Conservation (phyloP, 768 basidiomycete genomes). For the Tulasnella sp. region DNA sequence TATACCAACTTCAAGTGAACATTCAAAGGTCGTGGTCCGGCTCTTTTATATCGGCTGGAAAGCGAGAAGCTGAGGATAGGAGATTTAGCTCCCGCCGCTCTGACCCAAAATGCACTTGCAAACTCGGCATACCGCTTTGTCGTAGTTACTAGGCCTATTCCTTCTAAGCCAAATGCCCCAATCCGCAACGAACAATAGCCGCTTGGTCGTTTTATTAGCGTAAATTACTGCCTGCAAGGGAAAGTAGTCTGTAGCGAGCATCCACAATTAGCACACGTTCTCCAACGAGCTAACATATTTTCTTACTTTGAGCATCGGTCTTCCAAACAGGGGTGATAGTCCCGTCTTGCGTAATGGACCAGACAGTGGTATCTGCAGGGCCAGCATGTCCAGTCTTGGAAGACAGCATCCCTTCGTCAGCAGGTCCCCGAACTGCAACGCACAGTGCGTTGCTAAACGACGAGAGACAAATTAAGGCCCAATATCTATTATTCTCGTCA, state of each 20-base stretch:
- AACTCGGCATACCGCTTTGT: neutral
- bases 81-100: neutral
- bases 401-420: conserved; percentile 1
- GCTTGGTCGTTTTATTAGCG: neutral
- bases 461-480: neutral
- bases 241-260: neutral
- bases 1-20: no score
- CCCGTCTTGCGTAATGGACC: neutral
- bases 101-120: neutral
- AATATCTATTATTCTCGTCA: neutral
- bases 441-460: neutral
- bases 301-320: neutral
- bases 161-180: conserved; percentile 2
- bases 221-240: neutral
- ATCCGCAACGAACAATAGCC: neutral
- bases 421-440: neutral
- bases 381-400: neutral
- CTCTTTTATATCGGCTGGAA: neutral
- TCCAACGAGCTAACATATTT: neutral
- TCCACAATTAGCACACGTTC: neutral
- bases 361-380: neutral
- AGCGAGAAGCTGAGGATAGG: neutral
- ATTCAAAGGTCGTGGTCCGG: no score
- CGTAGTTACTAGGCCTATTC: neutral
- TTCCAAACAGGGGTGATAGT: neutral